Conservation (phyloP, 2,329 filamentous ascomycete genomes). For the Cordyceps cicadae region DNA sequence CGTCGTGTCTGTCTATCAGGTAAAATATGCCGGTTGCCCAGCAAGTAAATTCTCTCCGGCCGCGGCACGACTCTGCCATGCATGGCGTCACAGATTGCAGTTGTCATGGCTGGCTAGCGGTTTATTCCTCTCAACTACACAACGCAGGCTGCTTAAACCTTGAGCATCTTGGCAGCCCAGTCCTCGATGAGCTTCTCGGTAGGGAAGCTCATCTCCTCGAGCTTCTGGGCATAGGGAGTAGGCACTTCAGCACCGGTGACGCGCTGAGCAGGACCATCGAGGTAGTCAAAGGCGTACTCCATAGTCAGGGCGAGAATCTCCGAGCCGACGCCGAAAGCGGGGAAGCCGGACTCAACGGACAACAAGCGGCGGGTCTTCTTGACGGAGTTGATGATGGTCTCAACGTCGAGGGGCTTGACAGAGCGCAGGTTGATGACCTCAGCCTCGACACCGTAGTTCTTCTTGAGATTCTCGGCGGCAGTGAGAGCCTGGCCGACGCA, state of each 20-base stretch:
- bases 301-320: slow-evolving; percentile 92
- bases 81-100: not conserved
- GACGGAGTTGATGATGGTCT: slow-evolving; percentile 90
- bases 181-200: slow-evolving; percentile 79
- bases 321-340: slow-evolving; percentile 82
- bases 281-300: slow-evolving; percentile 98
- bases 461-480: slow-evolving; percentile 85
- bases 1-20: slow-evolving; percentile 28
- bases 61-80: not conserved
- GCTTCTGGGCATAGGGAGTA: slow-evolving; percentile 84
- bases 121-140: not conserved
- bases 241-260: slow-evolving; percentile 96
- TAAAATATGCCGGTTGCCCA: slow-evolving; percentile 16
- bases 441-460: slow-evolving; percentile 90
- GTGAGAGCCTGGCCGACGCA: slow-evolving; percentile 87
- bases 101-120: not conserved
- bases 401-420: slow-evolving; percentile 91
- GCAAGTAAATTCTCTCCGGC: not conserved
- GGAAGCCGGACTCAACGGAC: slow-evolving; percentile 91
- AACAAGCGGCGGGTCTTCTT: slow-evolving; percentile 97
- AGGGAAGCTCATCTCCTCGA: slow-evolving; percentile 95
- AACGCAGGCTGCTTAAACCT: slow-evolving; percentile 48
- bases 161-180: slow-evolving; percentile 82
- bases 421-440: slow-evolving; percentile 98
- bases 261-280: slow-evolving; percentile 85